Conservation (phyloP, 805 yeast genomes). For the Yamadazyma scolyti region DNA sequence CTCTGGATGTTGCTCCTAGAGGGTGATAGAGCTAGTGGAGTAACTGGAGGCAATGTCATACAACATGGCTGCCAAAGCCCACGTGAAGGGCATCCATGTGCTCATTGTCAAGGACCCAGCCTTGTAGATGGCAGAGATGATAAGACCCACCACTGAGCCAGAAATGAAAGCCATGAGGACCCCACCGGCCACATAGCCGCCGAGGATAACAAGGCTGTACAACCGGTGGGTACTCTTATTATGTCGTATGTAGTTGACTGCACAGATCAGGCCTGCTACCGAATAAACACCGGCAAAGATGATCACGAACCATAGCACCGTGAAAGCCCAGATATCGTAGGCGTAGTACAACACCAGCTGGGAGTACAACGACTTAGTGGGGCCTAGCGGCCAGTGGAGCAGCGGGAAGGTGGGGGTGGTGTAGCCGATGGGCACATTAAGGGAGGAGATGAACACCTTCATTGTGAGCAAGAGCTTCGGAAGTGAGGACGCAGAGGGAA, state of each 20-base stretch:
- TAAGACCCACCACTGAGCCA: slow-evolving; percentile 75
- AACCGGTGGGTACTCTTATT: slow-evolving; percentile 18
- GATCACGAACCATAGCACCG: slow-evolving; percentile 77
- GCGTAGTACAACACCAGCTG: slow-evolving; percentile 63
- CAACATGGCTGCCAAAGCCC: slow-evolving; percentile 66
- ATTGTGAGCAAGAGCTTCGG: slow-evolving; percentile 8
- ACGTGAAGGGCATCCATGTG: slow-evolving; percentile 90
- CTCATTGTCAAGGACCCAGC: slow-evolving; percentile 86
- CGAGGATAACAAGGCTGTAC: slow-evolving; percentile 5
- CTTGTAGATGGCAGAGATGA: slow-evolving; percentile 70
- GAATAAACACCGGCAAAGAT: slow-evolving; percentile 60
- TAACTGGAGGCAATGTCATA: slow-evolving; percentile 67
- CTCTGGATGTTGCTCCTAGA: too few species aligned
- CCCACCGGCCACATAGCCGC: slow-evolving; percentile 49
- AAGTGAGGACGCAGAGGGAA: background rate
- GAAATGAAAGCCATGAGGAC: slow-evolving; percentile 61
- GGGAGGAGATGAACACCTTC: slow-evolving; percentile 30
- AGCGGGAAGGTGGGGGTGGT: slow-evolving; percentile 78
- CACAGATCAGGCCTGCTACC: slow-evolving; percentile 62
- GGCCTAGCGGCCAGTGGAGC: slow-evolving; percentile 63
- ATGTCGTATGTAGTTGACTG: slow-evolving; percentile 19
- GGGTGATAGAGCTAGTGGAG: slow-evolving; percentile 41
- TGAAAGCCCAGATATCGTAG: slow-evolving; percentile 76
- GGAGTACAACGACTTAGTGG: slow-evolving; percentile 32
- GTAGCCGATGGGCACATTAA: slow-evolving; percentile 77